Evolutionary conservation across 345 rosid species (phyloP).

Genomic region (Moringa oleifera): DNA sequence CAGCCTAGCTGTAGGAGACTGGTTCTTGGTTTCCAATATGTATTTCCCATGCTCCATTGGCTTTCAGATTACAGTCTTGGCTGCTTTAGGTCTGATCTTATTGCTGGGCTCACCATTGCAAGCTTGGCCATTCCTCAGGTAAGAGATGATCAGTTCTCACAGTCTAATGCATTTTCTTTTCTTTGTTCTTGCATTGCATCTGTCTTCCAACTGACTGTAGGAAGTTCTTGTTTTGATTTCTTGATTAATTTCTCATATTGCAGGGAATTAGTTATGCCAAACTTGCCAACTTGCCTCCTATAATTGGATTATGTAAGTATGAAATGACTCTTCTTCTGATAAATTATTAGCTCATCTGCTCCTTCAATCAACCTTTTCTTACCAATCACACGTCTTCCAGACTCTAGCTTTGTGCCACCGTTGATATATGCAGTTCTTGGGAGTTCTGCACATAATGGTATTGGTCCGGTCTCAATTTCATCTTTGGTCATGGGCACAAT

Average conservation of each 20-base stretch:
- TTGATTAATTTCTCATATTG: background rate
- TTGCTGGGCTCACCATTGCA: conserved; percentile 51
- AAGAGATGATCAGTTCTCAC: background rate
- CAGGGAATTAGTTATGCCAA: conserved; percentile 47
- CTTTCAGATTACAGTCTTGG: conserved; percentile 30
- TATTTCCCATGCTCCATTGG: conserved; percentile 46
- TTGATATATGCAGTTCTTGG: conserved; percentile 47
- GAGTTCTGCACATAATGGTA: conserved; percentile 43
- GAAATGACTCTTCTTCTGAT: background rate
- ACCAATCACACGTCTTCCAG: conserved; percentile 13
- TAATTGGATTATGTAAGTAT: conserved; percentile 41
- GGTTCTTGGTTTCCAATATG: conserved; percentile 31
- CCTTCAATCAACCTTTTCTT: background rate
- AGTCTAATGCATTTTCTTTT: background rate
- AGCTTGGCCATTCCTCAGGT: conserved; percentile 64
- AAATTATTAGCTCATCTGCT: background rate
- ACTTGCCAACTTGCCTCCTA: conserved; percentile 43
- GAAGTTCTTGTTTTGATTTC: background rate
- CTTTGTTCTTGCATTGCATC: background rate
- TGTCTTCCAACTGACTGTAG: no score
- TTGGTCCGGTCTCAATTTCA: conserved; percentile 45
- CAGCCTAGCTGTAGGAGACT: conserved; percentile 29
- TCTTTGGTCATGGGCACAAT: conserved; percentile 42
- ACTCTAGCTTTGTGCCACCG: conserved; percentile 56
- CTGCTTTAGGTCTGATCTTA: conserved; percentile 34